Evolutionary conservation across 768 basidiomycete genomes (phyloP).

Genomic region (Lentinula edodes): DNA sequence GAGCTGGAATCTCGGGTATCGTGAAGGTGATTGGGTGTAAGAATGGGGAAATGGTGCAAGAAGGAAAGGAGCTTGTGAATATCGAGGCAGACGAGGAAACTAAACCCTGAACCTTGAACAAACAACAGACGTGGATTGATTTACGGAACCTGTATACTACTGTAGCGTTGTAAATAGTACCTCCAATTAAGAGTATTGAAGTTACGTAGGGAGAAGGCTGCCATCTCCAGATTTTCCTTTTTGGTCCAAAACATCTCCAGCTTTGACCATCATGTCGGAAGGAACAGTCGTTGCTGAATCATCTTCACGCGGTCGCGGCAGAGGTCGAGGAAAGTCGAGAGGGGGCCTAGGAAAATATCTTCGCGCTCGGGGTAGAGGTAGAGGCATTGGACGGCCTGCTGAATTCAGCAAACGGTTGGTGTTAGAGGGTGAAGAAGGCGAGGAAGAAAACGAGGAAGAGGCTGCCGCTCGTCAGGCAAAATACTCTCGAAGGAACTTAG

Average conservation of each 20-base stretch:
- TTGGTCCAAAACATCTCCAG: not conserved
- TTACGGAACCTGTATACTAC: not conserved
- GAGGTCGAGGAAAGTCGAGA: constrained; percentile 3
- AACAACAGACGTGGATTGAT: no score
- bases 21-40: constrained; percentile 69
- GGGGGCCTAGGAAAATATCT: constrained; percentile 2
- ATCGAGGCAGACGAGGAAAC: constrained; percentile 39
- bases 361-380: constrained; percentile 41
- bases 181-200: no score
- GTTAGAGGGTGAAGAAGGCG: constrained; percentile 52
- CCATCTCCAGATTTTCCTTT: not conserved
- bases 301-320: not conserved
- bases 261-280: not conserved
- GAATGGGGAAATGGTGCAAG: constrained; percentile 90
- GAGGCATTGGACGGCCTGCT: constrained; percentile 56
- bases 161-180: no score
- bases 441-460: constrained; percentile 42
- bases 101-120: no score
- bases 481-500: constrained; percentile 54
- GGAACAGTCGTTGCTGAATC: not conserved
- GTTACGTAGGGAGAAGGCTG: no score
- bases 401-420: constrained; percentile 57
- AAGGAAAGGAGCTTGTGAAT: constrained; percentile 73
- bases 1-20: constrained; percentile 62
- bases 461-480: constrained; percentile 42